These are phyloP conservation scores for Fusarium sp. DNA, from an alignment of 2,329 filamentous ascomycete genomes.

Conservation along the genomic window DNA sequence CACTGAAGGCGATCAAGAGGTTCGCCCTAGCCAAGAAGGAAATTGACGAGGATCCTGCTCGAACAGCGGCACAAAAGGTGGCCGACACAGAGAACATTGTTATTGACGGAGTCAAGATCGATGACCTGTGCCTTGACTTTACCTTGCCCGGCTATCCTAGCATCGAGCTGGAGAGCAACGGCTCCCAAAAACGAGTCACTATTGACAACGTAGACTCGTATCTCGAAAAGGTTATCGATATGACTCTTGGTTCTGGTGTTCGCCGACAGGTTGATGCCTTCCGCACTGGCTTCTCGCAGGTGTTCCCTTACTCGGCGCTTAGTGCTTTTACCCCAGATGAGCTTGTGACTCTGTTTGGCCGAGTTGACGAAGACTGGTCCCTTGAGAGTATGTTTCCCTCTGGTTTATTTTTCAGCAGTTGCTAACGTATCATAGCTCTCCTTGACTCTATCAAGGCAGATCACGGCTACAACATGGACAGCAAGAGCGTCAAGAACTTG, in stretches of 20 bases:
- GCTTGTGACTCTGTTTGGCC: conserved; percentile 92
- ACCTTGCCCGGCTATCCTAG: conserved; percentile 90
- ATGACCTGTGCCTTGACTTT: conserved; percentile 93
- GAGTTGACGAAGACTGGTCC: conserved; percentile 95
- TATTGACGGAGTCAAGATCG: conserved; percentile 80
- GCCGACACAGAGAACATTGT: conserved; percentile 74
- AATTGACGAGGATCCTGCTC: conserved; percentile 76
- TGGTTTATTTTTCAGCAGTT: not conserved
- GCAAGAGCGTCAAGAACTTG: conserved; percentile 91
- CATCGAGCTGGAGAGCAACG: conserved; percentile 83
- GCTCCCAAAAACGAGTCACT: conserved; percentile 79
- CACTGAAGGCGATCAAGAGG: conserved; percentile 86
- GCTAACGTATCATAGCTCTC: conserved; percentile 68
- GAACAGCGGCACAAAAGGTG: conserved; percentile 77
- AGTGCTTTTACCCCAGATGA: conserved; percentile 96
- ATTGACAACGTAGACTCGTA: conserved; percentile 94
- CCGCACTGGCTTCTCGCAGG: conserved; percentile 89
- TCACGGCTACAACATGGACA: conserved; percentile 98
- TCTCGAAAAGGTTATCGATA: conserved; percentile 88
- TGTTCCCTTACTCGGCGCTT: conserved; percentile 93
- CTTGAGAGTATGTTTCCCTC: conserved; percentile 81
- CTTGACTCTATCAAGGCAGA: conserved; percentile 99
- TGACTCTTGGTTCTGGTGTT: conserved; percentile 90
- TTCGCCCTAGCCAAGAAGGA: conserved; percentile 86
- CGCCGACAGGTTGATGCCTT: conserved; percentile 92